Base-by-base conservation (phyloP, 345 rosid genomes). In the Odontarrhena argentea region DNA sequence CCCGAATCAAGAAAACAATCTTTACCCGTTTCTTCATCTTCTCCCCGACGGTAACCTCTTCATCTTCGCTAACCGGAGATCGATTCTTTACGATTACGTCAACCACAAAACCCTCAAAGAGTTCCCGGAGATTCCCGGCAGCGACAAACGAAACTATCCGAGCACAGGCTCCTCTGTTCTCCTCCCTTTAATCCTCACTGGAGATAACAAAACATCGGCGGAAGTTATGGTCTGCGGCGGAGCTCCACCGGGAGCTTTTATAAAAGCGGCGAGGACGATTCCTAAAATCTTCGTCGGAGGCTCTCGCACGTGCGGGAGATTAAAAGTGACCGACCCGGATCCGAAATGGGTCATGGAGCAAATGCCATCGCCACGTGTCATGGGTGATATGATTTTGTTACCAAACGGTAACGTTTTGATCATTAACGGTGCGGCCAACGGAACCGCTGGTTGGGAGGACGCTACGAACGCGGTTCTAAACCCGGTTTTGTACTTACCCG, bases 151-250 rank as follows among this genome's bases (percentile, higher is more conserved):
- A 68, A 87, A 83, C 65, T 87, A 86, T 65, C 97, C 97, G 0
- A 83, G 89, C 70, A 83, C 88, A 7, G 97, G 97, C 51, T 91
- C 97, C 9, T 86, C 97, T 24, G 86, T 87, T 3, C 65, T 91
- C 79, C 96, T 91, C 68, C 96, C 97, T 35, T 28, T 91, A 40
- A 56, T 61, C 35, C 67, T 83, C 37, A 65, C 51, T 43, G 74
- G 75, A 12, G 59, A 28, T 1, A 53, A 9, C 22, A 53, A 54
- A 25, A 63, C 76, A 0, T 57, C 75, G 18, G 91, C 85, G 1
- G 96, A 92, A 80, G 87, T 92, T 34, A 77, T 92, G 81, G 74
- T 88, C 0, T 92, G 97, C 59, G 96, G 94, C 3, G 96, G 95
- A 1, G 76, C 98, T 25, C 86, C 85, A 2, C 65, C 82, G 0